These are phyloP conservation scores for Chytriomyces sp. DNA, from an alignment of 192 early-diverging fungal genomes.

Conservation along the genomic window DNA sequence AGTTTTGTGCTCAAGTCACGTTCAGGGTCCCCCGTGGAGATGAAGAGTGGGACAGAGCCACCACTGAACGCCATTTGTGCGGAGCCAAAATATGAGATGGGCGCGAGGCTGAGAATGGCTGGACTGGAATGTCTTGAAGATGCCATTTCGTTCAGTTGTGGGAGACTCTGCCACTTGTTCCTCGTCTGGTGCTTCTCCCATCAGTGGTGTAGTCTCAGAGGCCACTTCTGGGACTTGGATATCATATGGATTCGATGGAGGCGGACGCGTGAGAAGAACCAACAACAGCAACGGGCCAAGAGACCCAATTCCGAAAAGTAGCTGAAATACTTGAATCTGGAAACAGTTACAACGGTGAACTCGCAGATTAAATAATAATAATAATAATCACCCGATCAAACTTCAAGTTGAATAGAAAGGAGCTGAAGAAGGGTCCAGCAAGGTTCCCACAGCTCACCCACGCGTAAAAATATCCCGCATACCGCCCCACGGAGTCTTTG, in stretches of 20 bases:
- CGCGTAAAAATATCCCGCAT: slow-evolving; percentile 29
- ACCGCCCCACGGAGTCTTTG: slow-evolving; percentile 12
- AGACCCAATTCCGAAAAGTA: slow-evolving; percentile 6
- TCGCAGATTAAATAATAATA: neutral
- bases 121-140: slow-evolving; percentile 20
- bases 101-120: slow-evolving; percentile 19
- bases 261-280: slow-evolving; percentile 8
- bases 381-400: slow-evolving; percentile 14
- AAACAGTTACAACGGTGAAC: neutral
- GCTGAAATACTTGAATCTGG: slow-evolving; percentile 22
- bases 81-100: slow-evolving; percentile 17
- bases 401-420: slow-evolving; percentile 18
- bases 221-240: neutral
- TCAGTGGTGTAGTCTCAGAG: neutral
- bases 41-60: slow-evolving; percentile 24
- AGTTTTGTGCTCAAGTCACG: slow-evolving; percentile 14
- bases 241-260: slow-evolving; percentile 25
- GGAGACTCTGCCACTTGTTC: neutral
- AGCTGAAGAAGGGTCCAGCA: slow-evolving; percentile 26
- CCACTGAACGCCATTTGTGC: slow-evolving; percentile 32
- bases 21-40: slow-evolving; percentile 12
- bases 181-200: neutral
- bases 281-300: slow-evolving; percentile 8
- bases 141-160: neutral
- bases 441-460: slow-evolving; percentile 9